Evolutionary conservation across 257 asterid species (phyloP).

Genomic region (Ligustrum vulgare): DNA sequence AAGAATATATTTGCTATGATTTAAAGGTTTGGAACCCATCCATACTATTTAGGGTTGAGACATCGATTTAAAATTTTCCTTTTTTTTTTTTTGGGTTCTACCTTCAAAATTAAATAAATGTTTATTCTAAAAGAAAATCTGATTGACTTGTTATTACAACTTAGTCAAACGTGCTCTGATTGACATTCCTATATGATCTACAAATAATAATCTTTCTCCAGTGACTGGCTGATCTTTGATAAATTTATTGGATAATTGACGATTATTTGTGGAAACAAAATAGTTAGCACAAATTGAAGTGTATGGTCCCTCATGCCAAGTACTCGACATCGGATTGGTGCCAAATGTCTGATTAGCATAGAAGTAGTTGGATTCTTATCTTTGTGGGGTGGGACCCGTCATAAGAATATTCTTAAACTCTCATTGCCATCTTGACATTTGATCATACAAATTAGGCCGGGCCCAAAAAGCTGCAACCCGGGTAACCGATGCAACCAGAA

Average conservation of each 20-base stretch:
- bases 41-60: too few species aligned
- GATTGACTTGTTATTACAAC: not conserved
- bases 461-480: too few species aligned
- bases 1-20: too few species aligned
- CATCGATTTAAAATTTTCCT: too few species aligned
- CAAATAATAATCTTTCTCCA: not conserved
- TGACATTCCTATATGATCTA: not conserved
- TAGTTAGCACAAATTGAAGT: not conserved
- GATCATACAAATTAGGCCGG: too few species aligned
- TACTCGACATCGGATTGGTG: conserved; percentile 26
- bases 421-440: not conserved
- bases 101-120: too few species aligned
- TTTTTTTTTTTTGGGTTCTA: too few species aligned
- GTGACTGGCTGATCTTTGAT: not conserved
- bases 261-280: not conserved
- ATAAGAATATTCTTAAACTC: not conserved
- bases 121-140: not conserved
- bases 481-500: too few species aligned
- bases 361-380: conserved; percentile 19
- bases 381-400: not conserved
- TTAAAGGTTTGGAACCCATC: too few species aligned
- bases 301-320: conserved; percentile 24
- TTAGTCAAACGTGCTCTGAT: not conserved
- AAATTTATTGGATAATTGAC: not conserved
- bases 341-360: conserved; percentile 28